Evolutionary conservation across 805 yeast genomes (phyloP), one percentile per base, ranked within the genome.

Genomic region (Suhomyces vadensis): DNA sequence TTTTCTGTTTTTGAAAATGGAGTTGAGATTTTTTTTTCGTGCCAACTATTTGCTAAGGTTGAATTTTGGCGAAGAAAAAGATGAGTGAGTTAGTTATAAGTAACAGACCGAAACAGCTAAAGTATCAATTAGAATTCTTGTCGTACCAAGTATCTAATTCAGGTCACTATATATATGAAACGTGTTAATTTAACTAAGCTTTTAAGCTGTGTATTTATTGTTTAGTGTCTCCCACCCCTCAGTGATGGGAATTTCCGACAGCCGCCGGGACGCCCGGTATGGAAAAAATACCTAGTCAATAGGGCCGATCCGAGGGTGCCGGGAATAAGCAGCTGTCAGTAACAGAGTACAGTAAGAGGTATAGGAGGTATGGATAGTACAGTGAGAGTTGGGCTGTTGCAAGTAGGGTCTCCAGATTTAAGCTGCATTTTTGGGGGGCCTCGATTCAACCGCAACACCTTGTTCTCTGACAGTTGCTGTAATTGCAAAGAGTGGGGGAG

Each of bases 261-360:
- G 20, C 14, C 16, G 33, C 33, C 33, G 33, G 33, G 33, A 20
- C 33, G 33, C 9, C 33, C 20, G 31, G 31, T 1, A 16, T 27
- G 16, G 9, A n/a, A 9, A 29, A 11, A 16, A 29, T 14, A 29
- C 33, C 16, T 14, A 14, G 9, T 17, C 14, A 20, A 9, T n/a
- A 35, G 26, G 26, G 26, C 10, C 25, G 27, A 13, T 35, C 38
- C 38, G 38, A 35, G 23, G 36, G 27, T 13, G 42, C 24, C 42
- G 24, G 42, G 26, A 9, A 14, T 14, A 6, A 5, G 14, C 6
- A 8, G n/a, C 9, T 9, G 11, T 16, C 0, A 11, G 19, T 20
- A 29, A 29, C 20, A 11, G 2, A 14, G 33, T 11, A 29, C 20
- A 9, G 2, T 14, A 14, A 16, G 4, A 8, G 19, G 20, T 14